Conservation (phyloP, 1,139 yeast genomes). For the Candida mesenterica region DNA sequence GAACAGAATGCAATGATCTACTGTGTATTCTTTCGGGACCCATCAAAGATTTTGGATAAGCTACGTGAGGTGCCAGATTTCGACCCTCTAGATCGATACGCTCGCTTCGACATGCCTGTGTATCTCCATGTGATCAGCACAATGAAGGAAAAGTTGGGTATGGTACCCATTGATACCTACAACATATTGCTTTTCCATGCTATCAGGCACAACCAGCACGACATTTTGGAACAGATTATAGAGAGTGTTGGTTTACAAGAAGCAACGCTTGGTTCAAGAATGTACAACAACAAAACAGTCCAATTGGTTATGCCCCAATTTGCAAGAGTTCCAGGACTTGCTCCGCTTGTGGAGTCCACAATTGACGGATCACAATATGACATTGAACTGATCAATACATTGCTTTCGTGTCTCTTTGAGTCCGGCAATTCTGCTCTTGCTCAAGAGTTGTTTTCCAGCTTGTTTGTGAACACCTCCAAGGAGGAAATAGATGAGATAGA, state of each 20-base stretch:
- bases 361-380: constrained; percentile 10
- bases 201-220: constrained; percentile 20
- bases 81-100: constrained; percentile 5
- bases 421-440: constrained; percentile 15
- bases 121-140: constrained; percentile 17
- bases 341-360: no score
- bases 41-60: constrained; percentile 17
- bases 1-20: constrained; percentile 34
- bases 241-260: not conserved
- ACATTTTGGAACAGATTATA: not conserved
- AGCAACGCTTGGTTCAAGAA: no score
- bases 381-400: constrained; percentile 18
- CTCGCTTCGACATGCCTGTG: constrained; percentile 20
- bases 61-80: constrained; percentile 7
- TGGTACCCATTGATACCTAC: constrained; percentile 16
- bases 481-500: constrained; percentile 12
- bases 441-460: constrained; percentile 3
- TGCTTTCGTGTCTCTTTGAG: constrained; percentile 16
- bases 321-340: constrained; percentile 6
- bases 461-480: constrained; percentile 3
- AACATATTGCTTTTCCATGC: constrained; percentile 29
- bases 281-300: constrained; percentile 5
- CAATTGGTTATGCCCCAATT: constrained; percentile 9
- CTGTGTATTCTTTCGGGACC: constrained; percentile 33
- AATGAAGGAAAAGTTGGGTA: constrained; percentile 6